These are phyloP conservation scores for Acrocalymma vagum DNA, from an alignment of 2,329 filamentous ascomycete species.

Conservation along the genomic window DNA sequence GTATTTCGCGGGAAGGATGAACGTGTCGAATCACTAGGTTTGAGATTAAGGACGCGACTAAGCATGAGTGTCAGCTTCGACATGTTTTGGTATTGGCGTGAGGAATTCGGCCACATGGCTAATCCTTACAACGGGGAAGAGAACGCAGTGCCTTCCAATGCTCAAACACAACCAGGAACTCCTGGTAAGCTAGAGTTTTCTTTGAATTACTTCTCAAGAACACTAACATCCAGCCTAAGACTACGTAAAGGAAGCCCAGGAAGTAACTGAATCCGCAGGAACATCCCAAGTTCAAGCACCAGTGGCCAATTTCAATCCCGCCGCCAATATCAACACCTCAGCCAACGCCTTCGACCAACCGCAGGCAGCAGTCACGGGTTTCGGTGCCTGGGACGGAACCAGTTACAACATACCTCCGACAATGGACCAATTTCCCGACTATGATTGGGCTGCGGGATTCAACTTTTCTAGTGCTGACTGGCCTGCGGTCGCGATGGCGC, in stretches of 20 bases:
- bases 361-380: slow-evolving; percentile 30
- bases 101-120: slow-evolving; percentile 46
- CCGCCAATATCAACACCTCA: slow-evolving; percentile 30
- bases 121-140: slow-evolving; percentile 48
- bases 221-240: slow-evolving; percentile 20
- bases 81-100: slow-evolving; percentile 51
- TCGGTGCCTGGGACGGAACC: slow-evolving; percentile 36
- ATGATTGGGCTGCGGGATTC: slow-evolving; percentile 48
- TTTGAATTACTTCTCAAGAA: slow-evolving; percentile 15
- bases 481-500: slow-evolving; percentile 28
- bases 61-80: slow-evolving; percentile 50
- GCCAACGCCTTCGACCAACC: too few relatives aligned
- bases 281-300: slow-evolving; percentile 17
- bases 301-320: slow-evolving; percentile 37
- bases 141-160: slow-evolving; percentile 21
- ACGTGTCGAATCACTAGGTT: slow-evolving; percentile 37
- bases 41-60: slow-evolving; percentile 41
- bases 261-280: slow-evolving; percentile 4
- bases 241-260: slow-evolving; percentile 14
- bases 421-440: slow-evolving; percentile 47
- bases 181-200: slow-evolving; percentile 32
- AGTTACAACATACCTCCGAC: slow-evolving; percentile 39
- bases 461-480: slow-evolving; percentile 36
- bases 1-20: slow-evolving; percentile 44
- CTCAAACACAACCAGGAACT: slow-evolving; percentile 31